Conservation (phyloP, 192 early-diverging fungal genomes). For the Thoreauomyces humboldtii region DNA sequence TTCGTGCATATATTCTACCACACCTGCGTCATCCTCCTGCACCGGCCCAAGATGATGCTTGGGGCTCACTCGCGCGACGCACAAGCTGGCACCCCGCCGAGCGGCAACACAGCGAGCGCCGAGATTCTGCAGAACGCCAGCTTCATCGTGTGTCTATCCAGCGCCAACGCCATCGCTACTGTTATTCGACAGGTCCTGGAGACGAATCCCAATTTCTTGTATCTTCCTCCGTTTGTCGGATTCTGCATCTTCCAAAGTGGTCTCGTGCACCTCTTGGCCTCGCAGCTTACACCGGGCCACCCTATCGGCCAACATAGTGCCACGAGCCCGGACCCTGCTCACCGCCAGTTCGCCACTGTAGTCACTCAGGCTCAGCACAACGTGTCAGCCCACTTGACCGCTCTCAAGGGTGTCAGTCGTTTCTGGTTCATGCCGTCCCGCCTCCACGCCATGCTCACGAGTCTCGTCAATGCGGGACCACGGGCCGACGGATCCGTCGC, state of each 20-base stretch:
- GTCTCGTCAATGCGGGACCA: slow-evolving; percentile 14
- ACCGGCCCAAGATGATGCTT: slow-evolving; percentile 41
- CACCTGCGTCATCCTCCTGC: slow-evolving; percentile 38
- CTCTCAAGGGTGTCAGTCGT: slow-evolving; percentile 16
- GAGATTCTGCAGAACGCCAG: slow-evolving; percentile 9
- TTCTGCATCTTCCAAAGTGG: slow-evolving; percentile 40
- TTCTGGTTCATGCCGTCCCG: slow-evolving; percentile 35
- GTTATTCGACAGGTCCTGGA: slow-evolving; percentile 12
- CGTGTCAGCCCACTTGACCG: slow-evolving; percentile 15
- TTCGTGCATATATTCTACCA: slow-evolving; percentile 44
- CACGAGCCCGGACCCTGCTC: neutral
- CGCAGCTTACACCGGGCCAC: too few relatives aligned
- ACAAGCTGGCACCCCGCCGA: neutral
- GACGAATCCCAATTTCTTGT: slow-evolving; percentile 27
- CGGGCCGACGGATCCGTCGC: neutral
- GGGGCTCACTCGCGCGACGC: neutral
- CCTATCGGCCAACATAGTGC: too few relatives aligned
- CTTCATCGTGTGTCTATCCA: slow-evolving; percentile 21
- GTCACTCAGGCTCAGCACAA: slow-evolving; percentile 13
- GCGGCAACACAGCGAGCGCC: neutral
- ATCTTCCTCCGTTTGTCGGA: slow-evolving; percentile 24
- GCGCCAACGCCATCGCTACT: slow-evolving; percentile 20
- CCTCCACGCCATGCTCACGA: slow-evolving; percentile 20
- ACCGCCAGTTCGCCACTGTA: slow-evolving; percentile 4
- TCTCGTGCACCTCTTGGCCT: slow-evolving; percentile 32